These are phyloP conservation scores for Botrytis medusae DNA, from an alignment of 2,329 filamentous ascomycete genomes.

Conservation along the genomic window DNA sequence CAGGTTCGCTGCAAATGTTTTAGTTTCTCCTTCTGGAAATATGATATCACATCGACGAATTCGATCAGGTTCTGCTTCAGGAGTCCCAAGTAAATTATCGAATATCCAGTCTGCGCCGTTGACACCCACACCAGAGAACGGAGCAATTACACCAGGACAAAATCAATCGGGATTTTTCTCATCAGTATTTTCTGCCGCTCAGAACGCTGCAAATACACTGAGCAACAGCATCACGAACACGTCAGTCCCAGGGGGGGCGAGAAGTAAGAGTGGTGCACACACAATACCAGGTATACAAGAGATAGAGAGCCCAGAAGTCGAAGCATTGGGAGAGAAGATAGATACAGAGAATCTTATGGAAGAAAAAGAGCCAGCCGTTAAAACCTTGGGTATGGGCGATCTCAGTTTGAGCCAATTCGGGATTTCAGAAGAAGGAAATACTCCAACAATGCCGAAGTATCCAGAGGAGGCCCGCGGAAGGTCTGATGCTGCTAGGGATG, in stretches of 20 bases:
- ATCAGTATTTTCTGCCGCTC: slow-evolving; percentile 86
- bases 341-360: slow-evolving; percentile 41
- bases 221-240: slow-evolving; percentile 73
- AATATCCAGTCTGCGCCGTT: slow-evolving; percentile 70
- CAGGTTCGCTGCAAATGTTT: slow-evolving; percentile 48
- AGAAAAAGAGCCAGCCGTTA: slow-evolving; percentile 73
- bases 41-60: slow-evolving; percentile 72
- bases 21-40: slow-evolving; percentile 62
- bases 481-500: slow-evolving; percentile 31
- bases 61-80: slow-evolving; percentile 53
- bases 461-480: slow-evolving; percentile 43
- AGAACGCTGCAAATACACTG: slow-evolving; percentile 79
- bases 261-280: slow-evolving; percentile 43
- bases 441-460: slow-evolving; percentile 57
- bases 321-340: slow-evolving; percentile 40
- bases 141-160: slow-evolving; percentile 47
- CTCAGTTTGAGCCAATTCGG: slow-evolving; percentile 87
- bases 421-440: slow-evolving; percentile 62
- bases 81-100: slow-evolving; percentile 79
- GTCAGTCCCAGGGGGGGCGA: slow-evolving; percentile 53
- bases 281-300: slow-evolving; percentile 34
- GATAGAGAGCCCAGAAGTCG: slow-evolving; percentile 37
- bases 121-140: slow-evolving; percentile 72
- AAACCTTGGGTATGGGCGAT: slow-evolving; percentile 86
- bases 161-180: slow-evolving; percentile 78